These are phyloP conservation scores for Papiliotrema nemorosa DNA, from an alignment of 1,284 basidiomycete genomes.

Conservation along the genomic window DNA sequence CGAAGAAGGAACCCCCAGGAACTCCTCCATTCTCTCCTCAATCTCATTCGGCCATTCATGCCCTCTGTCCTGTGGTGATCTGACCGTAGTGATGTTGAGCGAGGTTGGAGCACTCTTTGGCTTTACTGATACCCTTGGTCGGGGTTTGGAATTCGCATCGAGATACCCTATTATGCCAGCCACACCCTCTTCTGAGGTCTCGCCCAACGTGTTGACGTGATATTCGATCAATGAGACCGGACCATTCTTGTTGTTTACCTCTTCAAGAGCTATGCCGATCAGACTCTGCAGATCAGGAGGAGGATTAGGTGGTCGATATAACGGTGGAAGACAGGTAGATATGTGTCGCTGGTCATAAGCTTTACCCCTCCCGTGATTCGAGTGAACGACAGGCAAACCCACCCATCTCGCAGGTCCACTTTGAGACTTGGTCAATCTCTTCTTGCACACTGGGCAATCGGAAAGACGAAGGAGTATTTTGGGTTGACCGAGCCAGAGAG, in stretches of 20 bases:
- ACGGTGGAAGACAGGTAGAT: slow-evolving; percentile 36
- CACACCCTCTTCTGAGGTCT: neutral
- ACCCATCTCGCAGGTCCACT: slow-evolving; percentile 41
- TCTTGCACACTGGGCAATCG: slow-evolving; percentile 33
- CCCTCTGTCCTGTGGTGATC: slow-evolving; percentile 20
- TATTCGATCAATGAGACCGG: slow-evolving; percentile 25
- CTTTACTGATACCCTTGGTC: slow-evolving; percentile 4
- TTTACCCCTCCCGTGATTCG: neutral
- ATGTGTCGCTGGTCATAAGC: slow-evolving; percentile 32
- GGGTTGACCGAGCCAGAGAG: slow-evolving; percentile 34
- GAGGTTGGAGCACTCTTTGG: neutral
- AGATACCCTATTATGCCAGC: neutral
- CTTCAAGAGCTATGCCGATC: slow-evolving; percentile 24
- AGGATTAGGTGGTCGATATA: slow-evolving; percentile 36
- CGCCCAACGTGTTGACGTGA: slow-evolving; percentile 14
- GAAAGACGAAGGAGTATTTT: slow-evolving; percentile 20
- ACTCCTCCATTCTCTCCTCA: slow-evolving; percentile 16
- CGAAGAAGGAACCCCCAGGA: slow-evolving; percentile 21
- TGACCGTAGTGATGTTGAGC: slow-evolving; percentile 25
- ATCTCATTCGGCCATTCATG: slow-evolving; percentile 32
- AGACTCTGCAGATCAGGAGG: slow-evolving; percentile 35
- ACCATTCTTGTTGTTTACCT: neutral
- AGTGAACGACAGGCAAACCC: too few relatives aligned
- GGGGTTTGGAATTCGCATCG: neutral
- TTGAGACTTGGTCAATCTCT: slow-evolving; percentile 28